A percentile compares a stretch with the other conserved stretches of the same genome.
Conservation (phyloP, 192 early-diverging fungal genomes). For the Obelidium mucronatum region DNA sequence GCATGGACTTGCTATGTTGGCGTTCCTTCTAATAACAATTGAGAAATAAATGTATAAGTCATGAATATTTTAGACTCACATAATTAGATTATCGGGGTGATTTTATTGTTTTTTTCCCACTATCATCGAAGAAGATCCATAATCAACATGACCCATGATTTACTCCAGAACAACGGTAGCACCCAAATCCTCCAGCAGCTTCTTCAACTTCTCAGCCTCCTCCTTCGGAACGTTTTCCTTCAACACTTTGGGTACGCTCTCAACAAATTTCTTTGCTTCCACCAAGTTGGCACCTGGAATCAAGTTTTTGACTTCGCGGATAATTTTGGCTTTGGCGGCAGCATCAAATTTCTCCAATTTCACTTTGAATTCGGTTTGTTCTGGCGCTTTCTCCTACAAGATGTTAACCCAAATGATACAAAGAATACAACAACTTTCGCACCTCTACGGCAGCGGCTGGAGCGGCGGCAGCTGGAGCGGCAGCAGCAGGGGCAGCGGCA, state of each 20-base stretch:
- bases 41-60: not conserved
- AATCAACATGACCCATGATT: conserved; percentile 8
- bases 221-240: conserved; percentile 89
- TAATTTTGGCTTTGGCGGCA: conserved; percentile 95
- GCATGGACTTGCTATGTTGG: too few relatives aligned
- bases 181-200: conserved; percentile 89
- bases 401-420: not conserved
- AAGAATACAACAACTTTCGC: not conserved
- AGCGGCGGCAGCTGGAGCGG: conserved; percentile 69
- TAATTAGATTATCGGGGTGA: not conserved
- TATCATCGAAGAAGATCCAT: not conserved
- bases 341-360: conserved; percentile 96
- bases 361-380: conserved; percentile 94
- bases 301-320: conserved; percentile 96
- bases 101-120: not conserved
- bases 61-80: not conserved
- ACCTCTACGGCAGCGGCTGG: conserved; percentile 71
- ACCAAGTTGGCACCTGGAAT: conserved; percentile 94
- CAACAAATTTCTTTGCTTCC: conserved; percentile 99
- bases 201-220: conserved; percentile 98
- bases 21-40: too few relatives aligned
- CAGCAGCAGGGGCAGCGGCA: conserved; percentile 66
- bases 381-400: conserved; percentile 82
- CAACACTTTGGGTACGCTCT: conserved; percentile 95
- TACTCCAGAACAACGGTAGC: conserved; percentile 96